phyloP scores from a whole-genome alignment of 2,329 filamentous ascomycete genomes.

The Neonectria sp. region DNA sequence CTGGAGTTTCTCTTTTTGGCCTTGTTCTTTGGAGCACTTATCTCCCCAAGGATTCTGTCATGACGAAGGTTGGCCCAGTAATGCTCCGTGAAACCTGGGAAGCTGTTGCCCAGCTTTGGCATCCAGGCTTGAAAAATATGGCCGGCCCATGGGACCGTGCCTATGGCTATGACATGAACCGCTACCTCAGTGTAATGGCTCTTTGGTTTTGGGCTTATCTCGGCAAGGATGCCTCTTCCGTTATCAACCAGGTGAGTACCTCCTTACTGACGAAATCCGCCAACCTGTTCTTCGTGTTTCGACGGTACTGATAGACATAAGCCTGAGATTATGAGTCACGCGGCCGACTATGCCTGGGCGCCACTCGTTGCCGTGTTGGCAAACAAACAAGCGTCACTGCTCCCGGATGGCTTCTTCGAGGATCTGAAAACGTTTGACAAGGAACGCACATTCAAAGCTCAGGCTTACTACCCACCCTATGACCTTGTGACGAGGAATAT shows the following conservation, averaged over 20 bases:
- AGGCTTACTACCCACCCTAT: slow-evolving; percentile 71
- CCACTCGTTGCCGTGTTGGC: slow-evolving; percentile 71
- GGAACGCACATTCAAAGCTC: slow-evolving; percentile 66
- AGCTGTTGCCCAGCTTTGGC: slow-evolving; percentile 67
- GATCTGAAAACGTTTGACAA: slow-evolving; percentile 65
- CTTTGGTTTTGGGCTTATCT: slow-evolving; percentile 72
- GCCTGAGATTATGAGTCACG: slow-evolving; percentile 69
- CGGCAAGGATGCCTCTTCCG: slow-evolving; percentile 61
- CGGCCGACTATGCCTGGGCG: slow-evolving; percentile 70
- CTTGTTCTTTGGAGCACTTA: slow-evolving; percentile 74
- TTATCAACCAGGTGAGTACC: slow-evolving; percentile 50
- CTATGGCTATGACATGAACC: slow-evolving; percentile 76
- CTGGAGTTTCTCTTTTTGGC: slow-evolving; percentile 72
- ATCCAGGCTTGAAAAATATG: slow-evolving; percentile 71
- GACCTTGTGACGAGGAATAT: slow-evolving; percentile 72
- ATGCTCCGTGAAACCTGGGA: slow-evolving; percentile 71
- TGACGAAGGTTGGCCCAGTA: slow-evolving; percentile 64
- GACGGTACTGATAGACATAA: slow-evolving; percentile 35
- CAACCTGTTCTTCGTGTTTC: background rate
- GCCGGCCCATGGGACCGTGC: slow-evolving; percentile 76
- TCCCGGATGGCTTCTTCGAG: slow-evolving; percentile 58
- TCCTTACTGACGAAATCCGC: background rate
- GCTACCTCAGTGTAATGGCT: slow-evolving; percentile 71
- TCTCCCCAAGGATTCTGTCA: slow-evolving; percentile 65
- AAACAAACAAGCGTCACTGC: slow-evolving; percentile 62